A percentile compares a stretch with the other conserved stretches of the same genome.
Conservation (phyloP, 345 rosid genomes). For the Camelina sativa region DNA sequence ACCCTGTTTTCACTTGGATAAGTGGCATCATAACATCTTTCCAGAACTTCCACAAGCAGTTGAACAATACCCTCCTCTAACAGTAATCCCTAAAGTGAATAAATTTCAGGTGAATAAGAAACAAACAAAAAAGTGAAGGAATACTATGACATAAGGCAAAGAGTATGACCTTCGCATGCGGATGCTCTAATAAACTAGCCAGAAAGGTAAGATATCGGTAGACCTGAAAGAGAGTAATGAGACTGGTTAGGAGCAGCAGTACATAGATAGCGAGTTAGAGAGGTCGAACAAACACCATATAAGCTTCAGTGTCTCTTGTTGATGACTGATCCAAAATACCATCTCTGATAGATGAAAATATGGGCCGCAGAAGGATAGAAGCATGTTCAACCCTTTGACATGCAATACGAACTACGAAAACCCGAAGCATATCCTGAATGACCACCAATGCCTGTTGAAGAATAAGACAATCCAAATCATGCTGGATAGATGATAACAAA, state of each 20-base stretch:
- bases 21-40: conserved; percentile 64
- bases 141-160: conserved; percentile 33
- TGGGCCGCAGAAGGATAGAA: conserved; percentile 71
- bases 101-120: conserved; percentile 19
- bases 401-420: conserved; percentile 84
- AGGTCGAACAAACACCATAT: conserved; percentile 64
- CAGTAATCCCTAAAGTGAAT: conserved; percentile 62
- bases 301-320: conserved; percentile 63
- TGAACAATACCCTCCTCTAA: conserved; percentile 68
- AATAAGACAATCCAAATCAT: conserved; percentile 32
- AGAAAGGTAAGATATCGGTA: conserved; percentile 75
- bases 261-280: conserved; percentile 29
- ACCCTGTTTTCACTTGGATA: conserved; percentile 57
- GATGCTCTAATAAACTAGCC: conserved; percentile 88
- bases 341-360: conserved; percentile 64
- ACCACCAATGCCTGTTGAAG: conserved; percentile 75
- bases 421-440: conserved; percentile 93
- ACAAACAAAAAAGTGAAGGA: neutral
- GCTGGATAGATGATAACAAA: conserved; percentile 32
- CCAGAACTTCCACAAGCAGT: conserved; percentile 60
- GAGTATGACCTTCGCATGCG: conserved; percentile 67
- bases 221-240: conserved; percentile 55
- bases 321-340: conserved; percentile 53
- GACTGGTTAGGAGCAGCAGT: conserved; percentile 34
- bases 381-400: conserved; percentile 78